Percentiles rank a stretch among this genome's conserved stretches.
Evolutionary conservation across 1,139 yeast species (phyloP).

Genomic region (Geotrichum reessii): DNA sequence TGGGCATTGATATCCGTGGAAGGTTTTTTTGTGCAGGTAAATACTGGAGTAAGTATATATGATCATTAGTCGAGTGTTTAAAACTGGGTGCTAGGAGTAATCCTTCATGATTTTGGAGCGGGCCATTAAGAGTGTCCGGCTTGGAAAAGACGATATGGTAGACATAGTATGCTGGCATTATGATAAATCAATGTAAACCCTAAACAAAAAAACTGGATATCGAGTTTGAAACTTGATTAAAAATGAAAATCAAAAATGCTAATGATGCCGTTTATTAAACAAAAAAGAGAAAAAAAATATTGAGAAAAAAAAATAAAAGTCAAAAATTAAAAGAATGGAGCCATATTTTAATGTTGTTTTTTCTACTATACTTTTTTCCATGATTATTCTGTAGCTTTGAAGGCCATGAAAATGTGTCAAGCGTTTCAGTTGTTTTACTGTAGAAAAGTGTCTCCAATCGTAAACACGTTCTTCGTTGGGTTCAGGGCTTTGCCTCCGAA

Average conservation of each 20-base stretch:
- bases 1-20: not conserved
- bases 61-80: not conserved
- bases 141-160: not conserved
- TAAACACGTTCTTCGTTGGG: no score
- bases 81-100: slow-evolving; percentile 1
- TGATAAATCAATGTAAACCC: not conserved
- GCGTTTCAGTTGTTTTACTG: no score
- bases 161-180: slow-evolving; percentile 2
- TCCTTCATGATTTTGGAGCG: not conserved
- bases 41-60: slow-evolving; percentile 1
- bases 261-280: no score
- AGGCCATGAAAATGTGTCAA: no score
- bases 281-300: no score
- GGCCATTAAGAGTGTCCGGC: not conserved
- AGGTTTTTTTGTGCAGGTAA: not conserved
- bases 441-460: not conserved
- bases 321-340: not conserved
- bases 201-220: no score
- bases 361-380: no score
- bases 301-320: not conserved
- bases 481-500: no score
- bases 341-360: no score
- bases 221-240: no score
- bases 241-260: not conserved
- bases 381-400: no score